Base-by-base conservation (phyloP, 2,329 filamentous ascomycete species). In the Alternaria arbusti region DNA sequence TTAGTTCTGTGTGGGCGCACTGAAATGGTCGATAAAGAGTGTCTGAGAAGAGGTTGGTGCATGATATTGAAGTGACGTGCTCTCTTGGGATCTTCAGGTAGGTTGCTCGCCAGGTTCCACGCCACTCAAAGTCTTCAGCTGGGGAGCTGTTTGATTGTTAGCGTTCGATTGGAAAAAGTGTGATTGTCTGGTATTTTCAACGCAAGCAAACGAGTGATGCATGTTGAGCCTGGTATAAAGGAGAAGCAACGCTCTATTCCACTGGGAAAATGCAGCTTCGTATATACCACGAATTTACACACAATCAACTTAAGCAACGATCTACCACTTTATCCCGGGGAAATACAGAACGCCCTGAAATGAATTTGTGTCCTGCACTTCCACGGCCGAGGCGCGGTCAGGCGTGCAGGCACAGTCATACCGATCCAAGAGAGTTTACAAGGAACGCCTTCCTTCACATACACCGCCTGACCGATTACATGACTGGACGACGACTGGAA, bases 11-110 rank as follows among this genome's bases (percentile, higher is more conserved):
- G 75, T 97, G 88, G 49, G 93, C 91, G 82, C 95, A 98, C 70
- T 92, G 90, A 78, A 96, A 98, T 0, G 95, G 95, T 10, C 94
- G 88, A 79, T 97, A 93, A 23, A 98, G 85, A 8, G 92, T 89
- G 80, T 99, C 95, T 13, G 95, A 97, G 79, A 92, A 98, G 55
- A 98, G 88, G 72, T 89, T 88, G 55, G 86, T 86, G 81, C 94
- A 97, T 70, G 91, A 86, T 36, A 97, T 83, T 12, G 81, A 83
- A 40, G 88, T 85, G 51, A 87, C 84, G 61, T 85, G 82, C 13
- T 80, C 78, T 13, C 84, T 78, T 1, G 85, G 82, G 13, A 92
- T 83, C 36, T 85, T 85, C 43, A 97, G 85, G 71, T 90, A 88
- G 1, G 94, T 96, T 28, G 90, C 88, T 70, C 92, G 89, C 95